Conservation (phyloP, 2,329 filamentous ascomycete species). For the Claviceps humidiphila region DNA sequence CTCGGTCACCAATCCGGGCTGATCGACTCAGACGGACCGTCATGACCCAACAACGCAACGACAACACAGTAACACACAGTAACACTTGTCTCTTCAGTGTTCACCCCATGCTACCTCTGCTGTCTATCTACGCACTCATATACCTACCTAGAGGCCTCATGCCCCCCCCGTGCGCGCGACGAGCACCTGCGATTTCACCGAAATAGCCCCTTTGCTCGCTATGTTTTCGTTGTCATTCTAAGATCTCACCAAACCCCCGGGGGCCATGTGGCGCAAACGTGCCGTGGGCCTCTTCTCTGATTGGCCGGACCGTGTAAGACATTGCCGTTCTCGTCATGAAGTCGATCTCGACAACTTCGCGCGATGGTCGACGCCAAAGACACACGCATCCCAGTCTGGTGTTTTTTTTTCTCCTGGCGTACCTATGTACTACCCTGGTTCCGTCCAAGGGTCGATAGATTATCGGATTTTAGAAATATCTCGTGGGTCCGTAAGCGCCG, state of each 20-base stretch:
- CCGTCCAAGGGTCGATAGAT: background rate
- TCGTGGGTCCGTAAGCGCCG: background rate
- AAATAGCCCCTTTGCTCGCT: background rate
- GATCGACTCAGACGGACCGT: background rate
- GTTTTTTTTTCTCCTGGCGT: too few relatives aligned
- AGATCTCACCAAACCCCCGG: background rate
- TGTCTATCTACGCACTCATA: too few relatives aligned
- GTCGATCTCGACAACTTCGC: background rate
- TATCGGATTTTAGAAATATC: background rate
- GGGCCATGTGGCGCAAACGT: constrained; percentile 2
- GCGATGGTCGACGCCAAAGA: background rate
- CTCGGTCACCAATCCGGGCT: background rate
- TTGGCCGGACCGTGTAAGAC: background rate
- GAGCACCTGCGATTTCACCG: background rate
- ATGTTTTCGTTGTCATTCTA: background rate
- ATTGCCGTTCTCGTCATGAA: background rate
- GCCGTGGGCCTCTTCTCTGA: background rate
- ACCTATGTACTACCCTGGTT: background rate
- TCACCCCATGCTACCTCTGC: too few relatives aligned
- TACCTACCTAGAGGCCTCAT: background rate
- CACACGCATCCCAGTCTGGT: background rate
- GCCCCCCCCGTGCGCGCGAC: background rate
- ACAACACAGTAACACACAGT: too few relatives aligned
- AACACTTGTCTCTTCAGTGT: too few relatives aligned
- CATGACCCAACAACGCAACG: background rate